Evolutionary conservation across 345 rosid species (phyloP), one percentile per base, ranked within the genome.

Genomic region (Boechera divaricarpa): DNA sequence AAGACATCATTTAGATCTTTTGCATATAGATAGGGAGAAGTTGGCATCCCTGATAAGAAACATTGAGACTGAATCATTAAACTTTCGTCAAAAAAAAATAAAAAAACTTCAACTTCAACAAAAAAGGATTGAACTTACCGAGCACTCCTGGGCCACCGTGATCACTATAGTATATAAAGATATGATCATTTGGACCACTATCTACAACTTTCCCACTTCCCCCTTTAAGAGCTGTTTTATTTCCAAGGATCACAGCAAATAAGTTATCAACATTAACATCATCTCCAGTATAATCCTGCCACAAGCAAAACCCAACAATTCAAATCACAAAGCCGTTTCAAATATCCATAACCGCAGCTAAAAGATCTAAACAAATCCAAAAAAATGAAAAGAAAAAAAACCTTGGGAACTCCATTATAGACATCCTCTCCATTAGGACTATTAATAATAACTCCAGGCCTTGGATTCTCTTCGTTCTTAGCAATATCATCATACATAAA

Each of bases 401-500:
- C 98, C 96, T 89, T 90, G 49, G 98, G 98, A 66, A 92, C 96
- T 78, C 92, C 98, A 63, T 81, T 69, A 16, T 94, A 94, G 49
- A 94, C 98, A 85, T 92, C 96, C 5, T 81, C 74, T 10, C 98
- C 98, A 7, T 90, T 65, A 15, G 95, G 98, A 78, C 72, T 84
- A 61, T 94, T 94, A 7, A 94, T 90, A 73, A 94, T 85, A 52
- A 89, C 67, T 51, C 98, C 97, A 48, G 86, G 92, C 77, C 94
- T 84, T 31, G 98, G 98, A 78, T 94, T 94, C 83, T 92, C 92
- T 68, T 67, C 68, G 72, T 88, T 76, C 69, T 18, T 26, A 49
- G 97, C 96, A 63, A 94, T 92, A 74, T 94, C 98, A 82, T 94
- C 98, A 56, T 92, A 94, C 97, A 92, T 92, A 74, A 94, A 92